Percentiles rank a stretch among this genome's conserved stretches.
phyloP scores from a whole-genome alignment of 2,329 filamentous ascomycete species.

The Fusarium sambucinum region DNA sequence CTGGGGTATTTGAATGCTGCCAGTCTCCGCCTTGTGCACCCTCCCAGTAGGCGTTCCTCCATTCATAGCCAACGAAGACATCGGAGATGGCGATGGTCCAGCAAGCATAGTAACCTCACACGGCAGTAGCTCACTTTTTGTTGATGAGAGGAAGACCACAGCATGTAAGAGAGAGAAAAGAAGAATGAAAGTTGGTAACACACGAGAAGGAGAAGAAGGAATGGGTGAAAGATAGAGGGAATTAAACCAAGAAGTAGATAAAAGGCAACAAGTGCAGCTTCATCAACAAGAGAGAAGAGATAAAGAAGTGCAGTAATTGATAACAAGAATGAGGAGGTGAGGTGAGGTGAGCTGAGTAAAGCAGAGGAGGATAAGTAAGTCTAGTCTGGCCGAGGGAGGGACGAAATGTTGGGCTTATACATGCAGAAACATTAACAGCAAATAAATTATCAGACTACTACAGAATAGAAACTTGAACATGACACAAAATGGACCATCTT shows the following conservation, averaged over 20 bases:
- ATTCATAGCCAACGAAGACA: conserved; percentile 23
- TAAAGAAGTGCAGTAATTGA: background rate
- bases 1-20: conserved; percentile 39
- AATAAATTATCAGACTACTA: conserved; percentile 19
- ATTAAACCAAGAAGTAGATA: background rate
- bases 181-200: conserved; percentile 1
- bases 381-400: background rate
- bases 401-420: conserved; percentile 33
- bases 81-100: conserved; percentile 29
- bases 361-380: background rate
- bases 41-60: conserved; percentile 3
- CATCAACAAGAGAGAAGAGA: background rate
- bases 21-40: conserved; percentile 19
- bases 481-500: conserved; percentile 14
- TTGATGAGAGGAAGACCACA: conserved; percentile 12
- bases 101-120: conserved; percentile 31
- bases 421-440: conserved; percentile 1
- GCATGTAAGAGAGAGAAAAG: conserved; percentile 5
- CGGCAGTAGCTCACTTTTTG: conserved; percentile 15
- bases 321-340: conserved; percentile 4
- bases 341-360: conserved; percentile 10
- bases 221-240: background rate
- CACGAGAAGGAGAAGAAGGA: background rate
- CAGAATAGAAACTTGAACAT: conserved; percentile 20
- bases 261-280: conserved; percentile 14